These are phyloP conservation scores for Fistulinella prunicolor DNA, from an alignment of 768 basidiomycete genomes.

Conservation along the genomic window DNA sequence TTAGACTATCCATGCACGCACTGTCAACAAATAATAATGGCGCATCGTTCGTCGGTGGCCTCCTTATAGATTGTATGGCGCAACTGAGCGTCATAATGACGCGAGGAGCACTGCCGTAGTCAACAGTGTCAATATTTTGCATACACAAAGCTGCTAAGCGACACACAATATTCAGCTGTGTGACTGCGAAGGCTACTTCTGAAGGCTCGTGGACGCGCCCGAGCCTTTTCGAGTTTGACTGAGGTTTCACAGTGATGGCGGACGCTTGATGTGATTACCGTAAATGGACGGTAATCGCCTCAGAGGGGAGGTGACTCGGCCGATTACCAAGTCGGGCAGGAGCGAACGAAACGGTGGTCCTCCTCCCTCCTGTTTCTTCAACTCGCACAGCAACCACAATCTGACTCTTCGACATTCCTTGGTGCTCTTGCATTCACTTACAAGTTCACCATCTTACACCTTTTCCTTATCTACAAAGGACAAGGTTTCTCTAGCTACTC, in stretches of 20 bases:
- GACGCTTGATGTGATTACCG: too few species aligned
- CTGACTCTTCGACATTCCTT: background rate
- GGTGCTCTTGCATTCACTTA: conserved; percentile 35
- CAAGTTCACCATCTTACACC: conserved; percentile 21
- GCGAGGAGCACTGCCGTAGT: too few species aligned
- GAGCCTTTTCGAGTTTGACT: too few species aligned
- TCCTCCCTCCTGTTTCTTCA: conserved; percentile 25
- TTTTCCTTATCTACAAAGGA: conserved; percentile 22
- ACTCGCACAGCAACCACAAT: conserved; percentile 21
- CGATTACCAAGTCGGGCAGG: conserved; percentile 10
- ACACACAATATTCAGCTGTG: too few species aligned
- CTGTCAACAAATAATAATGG: conserved; percentile 39
- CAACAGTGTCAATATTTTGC: too few species aligned
- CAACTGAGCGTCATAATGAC: too few species aligned
- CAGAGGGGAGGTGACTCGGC: conserved; percentile 20
- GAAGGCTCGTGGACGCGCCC: too few species aligned
- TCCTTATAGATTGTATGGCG: conserved; percentile 6
- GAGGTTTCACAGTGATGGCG: too few species aligned
- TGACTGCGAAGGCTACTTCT: too few species aligned
- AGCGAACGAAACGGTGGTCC: background rate
- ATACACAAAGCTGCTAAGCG: too few species aligned
- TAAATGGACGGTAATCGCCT: conserved; percentile 13
- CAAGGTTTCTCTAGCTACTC: conserved; percentile 10
- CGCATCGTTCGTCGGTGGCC: too few species aligned
- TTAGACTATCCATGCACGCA: conserved; percentile 30